Conservation (phyloP, 805 yeast genomes). For the Saccharomycopsis malanga region DNA sequence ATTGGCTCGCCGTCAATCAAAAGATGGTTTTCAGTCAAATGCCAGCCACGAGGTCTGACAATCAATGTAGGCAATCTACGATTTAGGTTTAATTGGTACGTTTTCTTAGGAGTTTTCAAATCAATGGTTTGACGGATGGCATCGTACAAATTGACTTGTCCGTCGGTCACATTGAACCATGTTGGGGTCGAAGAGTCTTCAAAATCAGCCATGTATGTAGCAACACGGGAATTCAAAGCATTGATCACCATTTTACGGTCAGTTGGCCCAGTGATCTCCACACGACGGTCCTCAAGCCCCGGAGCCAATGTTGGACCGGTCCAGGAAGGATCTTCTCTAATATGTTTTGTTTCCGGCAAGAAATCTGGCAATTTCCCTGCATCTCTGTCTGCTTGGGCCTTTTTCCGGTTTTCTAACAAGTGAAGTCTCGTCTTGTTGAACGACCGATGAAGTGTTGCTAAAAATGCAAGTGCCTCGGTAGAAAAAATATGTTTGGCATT, state of each 20-base stretch:
- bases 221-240: constrained; percentile 61
- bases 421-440: constrained; percentile 50
- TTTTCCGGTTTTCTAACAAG: constrained; percentile 49
- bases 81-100: constrained; percentile 41
- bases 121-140: constrained; percentile 53
- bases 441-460: constrained; percentile 60
- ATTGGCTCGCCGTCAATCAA: constrained; percentile 61
- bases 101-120: constrained; percentile 32
- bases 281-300: constrained; percentile 64
- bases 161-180: constrained; percentile 59
- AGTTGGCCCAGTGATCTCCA: constrained; percentile 71
- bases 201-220: constrained; percentile 71
- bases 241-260: constrained; percentile 72
- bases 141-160: constrained; percentile 64
- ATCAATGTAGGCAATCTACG: constrained; percentile 41
- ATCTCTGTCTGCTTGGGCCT: constrained; percentile 50
- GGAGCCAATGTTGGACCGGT: constrained; percentile 63
- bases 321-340: constrained; percentile 63
- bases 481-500: constrained; percentile 47
- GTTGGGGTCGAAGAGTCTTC: constrained; percentile 71
- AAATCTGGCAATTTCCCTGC: constrained; percentile 62
- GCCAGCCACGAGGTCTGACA: constrained; percentile 66
- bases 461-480: constrained; percentile 55
- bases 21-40: constrained; percentile 59
- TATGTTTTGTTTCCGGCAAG: constrained; percentile 54